Evolutionary conservation across 2,329 filamentous ascomycete genomes (phyloP).

Genomic region (Penicillium sclerotigenum): DNA sequence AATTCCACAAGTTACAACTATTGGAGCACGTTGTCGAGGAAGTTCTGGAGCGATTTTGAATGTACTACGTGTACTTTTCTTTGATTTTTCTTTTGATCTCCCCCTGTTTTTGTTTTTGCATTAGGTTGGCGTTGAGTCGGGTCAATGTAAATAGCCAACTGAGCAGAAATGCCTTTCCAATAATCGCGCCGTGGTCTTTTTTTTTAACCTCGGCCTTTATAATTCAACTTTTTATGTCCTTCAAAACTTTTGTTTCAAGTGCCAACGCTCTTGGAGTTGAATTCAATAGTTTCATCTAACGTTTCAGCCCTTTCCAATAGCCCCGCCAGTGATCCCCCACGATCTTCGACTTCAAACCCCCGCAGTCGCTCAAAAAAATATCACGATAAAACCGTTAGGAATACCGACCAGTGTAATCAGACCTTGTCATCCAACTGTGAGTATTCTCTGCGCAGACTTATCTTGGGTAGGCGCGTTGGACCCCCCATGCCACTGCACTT

Average conservation of each 20-base stretch:
- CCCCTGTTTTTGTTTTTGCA: neutral
- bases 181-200: neutral
- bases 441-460: neutral
- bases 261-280: neutral
- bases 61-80: neutral
- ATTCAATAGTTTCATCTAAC: neutral
- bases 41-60: conserved; percentile 45
- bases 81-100: neutral
- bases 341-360: neutral
- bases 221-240: neutral
- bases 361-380: neutral
- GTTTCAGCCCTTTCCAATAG: neutral
- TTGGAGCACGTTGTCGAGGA: conserved; percentile 70
- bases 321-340: neutral
- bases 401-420: neutral
- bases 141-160: neutral
- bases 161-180: neutral
- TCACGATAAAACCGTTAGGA: neutral
- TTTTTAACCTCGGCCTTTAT: neutral
- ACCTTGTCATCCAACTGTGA: neutral
- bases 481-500: conserved; percentile 2
- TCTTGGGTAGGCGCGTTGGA: neutral
- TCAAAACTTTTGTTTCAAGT: neutral
- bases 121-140: neutral
- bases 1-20: conserved; percentile 78